Base-by-base conservation (phyloP, 805 yeast genomes). In the Candida endomychidarum region DNA sequence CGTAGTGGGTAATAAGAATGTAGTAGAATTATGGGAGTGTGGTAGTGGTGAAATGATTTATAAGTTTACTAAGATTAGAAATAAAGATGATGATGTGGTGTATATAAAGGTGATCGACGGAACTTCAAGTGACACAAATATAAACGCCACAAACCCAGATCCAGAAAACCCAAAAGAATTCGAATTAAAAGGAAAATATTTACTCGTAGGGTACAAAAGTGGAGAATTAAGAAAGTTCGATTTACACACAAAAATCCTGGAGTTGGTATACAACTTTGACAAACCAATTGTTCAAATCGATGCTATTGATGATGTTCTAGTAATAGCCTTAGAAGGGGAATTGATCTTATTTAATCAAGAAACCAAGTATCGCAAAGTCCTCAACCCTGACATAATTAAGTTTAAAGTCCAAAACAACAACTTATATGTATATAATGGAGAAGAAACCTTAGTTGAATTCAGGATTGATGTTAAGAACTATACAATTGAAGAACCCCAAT, bases 11-110 rank as follows among this genome's bases (percentile, higher is more conserved):
- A 25, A 21, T 31, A 37, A 46, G 4, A 86, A 86, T 0, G 52
- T 75, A 0, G 64, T 82, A 1, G 67, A 62, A 30, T 52, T 86
- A 25, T 85, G 89, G 90, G 91, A 84, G 50, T 77, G 87, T 55
- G 81, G 85, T 0, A 52, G 72, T 1, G 87, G 82, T 1, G 38
- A 51, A 14, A 50, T 60, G 7, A 53, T 83, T 4, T 60, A 70
- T 30, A 49, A 58, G 64, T 25, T 67, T 37, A 45, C 50, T 6
- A 63, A 59, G 26, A 47, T 58, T 7, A 47, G 46, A 12, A 37
- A 50, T 33, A 45, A 38, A 21, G 29, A 38, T 1, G 63, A 57
- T 38, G 46, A 48, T 4, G 59, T 50, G 5, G 52, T 29, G 8
- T 49, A 12, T 40, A 48, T 20, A 24, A 51, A 28, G 39, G 40